A percentile compares a stretch with the other conserved stretches of the same genome.
Conservation (phyloP, 805 yeast species). For the Cyberlindnera bimundalis region DNA sequence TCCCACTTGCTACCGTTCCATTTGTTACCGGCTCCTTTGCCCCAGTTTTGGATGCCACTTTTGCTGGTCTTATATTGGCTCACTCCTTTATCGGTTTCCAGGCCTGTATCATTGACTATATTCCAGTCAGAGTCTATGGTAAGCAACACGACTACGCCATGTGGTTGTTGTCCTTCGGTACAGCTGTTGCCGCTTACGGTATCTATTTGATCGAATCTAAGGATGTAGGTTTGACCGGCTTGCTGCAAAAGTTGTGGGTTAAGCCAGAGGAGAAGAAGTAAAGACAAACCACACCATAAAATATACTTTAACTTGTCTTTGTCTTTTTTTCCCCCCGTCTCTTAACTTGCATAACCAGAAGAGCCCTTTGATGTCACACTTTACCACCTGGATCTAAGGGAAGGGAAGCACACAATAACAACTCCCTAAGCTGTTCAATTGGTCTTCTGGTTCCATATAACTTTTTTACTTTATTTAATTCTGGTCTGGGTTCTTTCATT, state of each 20-base stretch:
- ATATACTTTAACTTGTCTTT: neutral
- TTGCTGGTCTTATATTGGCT: conserved; percentile 61
- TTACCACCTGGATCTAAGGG: no score
- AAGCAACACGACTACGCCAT: conserved; percentile 57
- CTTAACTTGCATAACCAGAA: neutral
- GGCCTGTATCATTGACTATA: conserved; percentile 83
- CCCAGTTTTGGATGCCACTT: conserved; percentile 68
- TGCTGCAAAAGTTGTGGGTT: conserved; percentile 55
- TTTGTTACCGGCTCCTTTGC: conserved; percentile 69
- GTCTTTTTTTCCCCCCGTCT: neutral
- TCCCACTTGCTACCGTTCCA: conserved; percentile 77
- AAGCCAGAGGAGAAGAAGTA: conserved; percentile 25
- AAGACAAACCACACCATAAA: neutral
- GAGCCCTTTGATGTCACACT: no score
- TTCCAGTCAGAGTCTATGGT: conserved; percentile 73
- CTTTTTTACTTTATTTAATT: no score
- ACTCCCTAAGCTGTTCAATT: no score
- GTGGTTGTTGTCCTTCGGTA: conserved; percentile 58
- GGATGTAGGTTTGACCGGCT: conserved; percentile 58
- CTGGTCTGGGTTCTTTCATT: conserved; percentile 7
- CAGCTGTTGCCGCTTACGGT: conserved; percentile 66
- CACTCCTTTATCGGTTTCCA: conserved; percentile 87
- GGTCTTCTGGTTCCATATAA: neutral
- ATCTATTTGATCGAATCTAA: conserved; percentile 63
- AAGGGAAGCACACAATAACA: no score